Evolutionary conservation across 2,329 filamentous ascomycete genomes (phyloP), one percentile per base, ranked within the genome.

Genomic region (Calonectria fujianensis): DNA sequence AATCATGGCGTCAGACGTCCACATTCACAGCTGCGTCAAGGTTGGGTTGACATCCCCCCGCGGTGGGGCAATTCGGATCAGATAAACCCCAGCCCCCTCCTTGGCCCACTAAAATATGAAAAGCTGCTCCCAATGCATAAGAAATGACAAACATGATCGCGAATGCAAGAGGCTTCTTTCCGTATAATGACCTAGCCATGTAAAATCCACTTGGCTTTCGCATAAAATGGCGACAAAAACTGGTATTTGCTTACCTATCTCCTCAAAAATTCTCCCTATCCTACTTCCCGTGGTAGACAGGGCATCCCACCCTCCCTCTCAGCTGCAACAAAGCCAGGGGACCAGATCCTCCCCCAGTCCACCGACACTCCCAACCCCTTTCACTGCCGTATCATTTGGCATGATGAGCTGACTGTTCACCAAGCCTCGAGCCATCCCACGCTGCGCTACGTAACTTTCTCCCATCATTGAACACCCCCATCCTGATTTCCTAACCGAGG

Each of bases 401-500:
- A 27, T 27, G 31, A 24, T 29, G 35, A 35, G n/a, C 29, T 45
- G 48, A 29, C 39, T 39, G 29, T 24, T 18, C 32, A n/a, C 64
- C 45, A 61, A 72, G 69, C 51, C 57, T 63, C 65, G 72, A 69
- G 32, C 41, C 35, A 61, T 65, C 61, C 45, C 51, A 61, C 51
- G 66, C 66, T 41, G 45, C 20, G 20, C 63, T 50, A 48, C 63
- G 39, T 50, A 61, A 63, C 57, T 61, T 37, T 39, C 35, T 39
- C 57, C 3, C 54, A 61, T 61, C 57, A 37, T n/a, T 18, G 51
- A 69, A 35, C 5, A 39, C 45, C 45, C 63, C 69, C 70, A 69
- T 69, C 66, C 50, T 73, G 71, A 71, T 57, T 57, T 65, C 77
- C 76, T 82, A 82, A 77, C 80, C 80, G 80, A 82, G 80, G 80